A percentile compares a stretch with the other conserved stretches of the same genome.
phyloP scores from a whole-genome alignment of 208 protist genomes.

The Wallacemonas sp. region DNA sequence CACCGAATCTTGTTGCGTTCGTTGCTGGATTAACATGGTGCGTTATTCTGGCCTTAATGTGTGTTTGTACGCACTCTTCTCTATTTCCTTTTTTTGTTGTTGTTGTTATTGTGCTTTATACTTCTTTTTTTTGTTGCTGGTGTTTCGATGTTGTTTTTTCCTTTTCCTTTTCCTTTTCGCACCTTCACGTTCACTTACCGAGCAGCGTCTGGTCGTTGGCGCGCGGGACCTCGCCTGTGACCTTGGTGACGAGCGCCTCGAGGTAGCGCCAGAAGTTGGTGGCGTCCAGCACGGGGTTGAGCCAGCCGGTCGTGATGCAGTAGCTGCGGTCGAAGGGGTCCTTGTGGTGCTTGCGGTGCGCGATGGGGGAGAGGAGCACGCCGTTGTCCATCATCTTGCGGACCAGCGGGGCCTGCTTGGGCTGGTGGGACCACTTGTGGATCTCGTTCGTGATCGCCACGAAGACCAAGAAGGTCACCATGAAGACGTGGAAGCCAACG shows the following conservation, averaged over 20 bases:
- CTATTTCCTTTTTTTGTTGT: constrained; percentile 1
- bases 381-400: constrained; percentile 64
- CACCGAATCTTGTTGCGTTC: neutral
- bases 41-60: too few species aligned
- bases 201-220: constrained; percentile 81
- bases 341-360: constrained; percentile 91
- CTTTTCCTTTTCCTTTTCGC: constrained; percentile 6
- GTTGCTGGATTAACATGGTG: neutral
- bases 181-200: constrained; percentile 44
- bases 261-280: constrained; percentile 90
- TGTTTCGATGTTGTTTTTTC: constrained; percentile 13
- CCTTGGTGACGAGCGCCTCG: constrained; percentile 73
- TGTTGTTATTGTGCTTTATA: too few species aligned
- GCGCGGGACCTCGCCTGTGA: constrained; percentile 83
- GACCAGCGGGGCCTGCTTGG: constrained; percentile 59
- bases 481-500: constrained; percentile 69
- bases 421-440: constrained; percentile 94
- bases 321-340: constrained; percentile 92
- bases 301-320: constrained; percentile 96
- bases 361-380: constrained; percentile 81
- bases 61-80: too few species aligned
- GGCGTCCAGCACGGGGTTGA: constrained; percentile 86
- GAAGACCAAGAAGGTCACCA: constrained; percentile 76
- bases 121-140: too few species aligned
- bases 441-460: constrained; percentile 93